These are phyloP conservation scores for Termitomyces sp. DNA, from an alignment of 768 basidiomycete genomes.

Conservation along the genomic window DNA sequence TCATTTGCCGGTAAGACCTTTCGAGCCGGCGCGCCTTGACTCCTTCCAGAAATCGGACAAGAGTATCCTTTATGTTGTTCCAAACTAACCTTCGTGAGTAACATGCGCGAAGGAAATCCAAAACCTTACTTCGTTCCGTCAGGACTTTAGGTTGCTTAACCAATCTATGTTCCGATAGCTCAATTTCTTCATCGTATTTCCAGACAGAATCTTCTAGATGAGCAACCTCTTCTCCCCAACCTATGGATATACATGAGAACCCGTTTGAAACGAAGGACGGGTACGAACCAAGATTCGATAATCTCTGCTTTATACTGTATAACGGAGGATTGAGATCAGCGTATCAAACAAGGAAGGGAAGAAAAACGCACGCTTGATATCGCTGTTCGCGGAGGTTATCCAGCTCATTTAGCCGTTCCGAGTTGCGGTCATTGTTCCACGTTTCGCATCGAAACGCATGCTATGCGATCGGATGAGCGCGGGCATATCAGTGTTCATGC, in stretches of 20 bases:
- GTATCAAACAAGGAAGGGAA: not conserved
- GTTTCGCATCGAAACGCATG: constrained; percentile 12
- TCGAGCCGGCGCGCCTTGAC: constrained; percentile 10
- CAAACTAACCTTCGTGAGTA: constrained; percentile 9
- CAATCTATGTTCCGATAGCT: constrained; percentile 10
- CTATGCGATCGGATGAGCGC: constrained; percentile 1
- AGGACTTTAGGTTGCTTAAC: constrained; percentile 8
- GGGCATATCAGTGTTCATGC: not conserved
- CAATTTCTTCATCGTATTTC: not conserved
- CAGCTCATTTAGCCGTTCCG: constrained; percentile 9
- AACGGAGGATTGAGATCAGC: not conserved
- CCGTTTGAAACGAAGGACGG: not conserved
- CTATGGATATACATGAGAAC: not conserved
- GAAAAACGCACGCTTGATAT: constrained; percentile 10
- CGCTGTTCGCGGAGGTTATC: constrained; percentile 12
- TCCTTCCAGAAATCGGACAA: constrained; percentile 13
- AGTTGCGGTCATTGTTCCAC: constrained; percentile 8
- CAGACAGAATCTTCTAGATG: not conserved
- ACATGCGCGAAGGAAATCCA: not conserved
- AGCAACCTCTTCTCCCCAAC: constrained; percentile 15
- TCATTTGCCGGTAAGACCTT: not conserved
- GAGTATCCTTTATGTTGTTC: constrained; percentile 12
- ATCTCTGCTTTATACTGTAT: constrained; percentile 7
- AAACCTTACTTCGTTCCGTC: constrained; percentile 10
- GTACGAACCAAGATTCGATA: constrained; percentile 6